Base-by-base conservation (phyloP, 2,329 filamentous ascomycete genomes). In the Endoconidiophora laricicola region DNA sequence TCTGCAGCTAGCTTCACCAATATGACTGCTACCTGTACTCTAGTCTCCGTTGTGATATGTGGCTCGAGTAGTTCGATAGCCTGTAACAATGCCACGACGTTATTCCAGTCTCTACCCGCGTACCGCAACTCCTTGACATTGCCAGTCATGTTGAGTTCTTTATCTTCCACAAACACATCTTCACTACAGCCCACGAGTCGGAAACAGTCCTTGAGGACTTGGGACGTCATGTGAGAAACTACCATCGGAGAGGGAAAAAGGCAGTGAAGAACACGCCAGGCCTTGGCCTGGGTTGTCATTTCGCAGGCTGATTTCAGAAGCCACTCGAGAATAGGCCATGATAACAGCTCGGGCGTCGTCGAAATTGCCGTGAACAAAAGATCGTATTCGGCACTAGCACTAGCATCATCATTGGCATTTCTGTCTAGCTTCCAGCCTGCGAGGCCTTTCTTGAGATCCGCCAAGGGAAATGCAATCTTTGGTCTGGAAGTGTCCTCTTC, bases 261-360 rank as follows among this genome's bases (percentile, higher is more conserved):
- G 39, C 49, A 51, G 23, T 33, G 44, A 14, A 38, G 37, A 16
- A 51, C 45, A 10, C 22, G 40, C 18, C 44, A 16, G n/a, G 44
- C 42, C 38, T 51, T 44, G 14, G 39, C 33, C 10, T 18, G 14
- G 12, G 48, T 45, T n/a, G 41, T 12, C 22, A 41, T 37, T 12
- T 39, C 2, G 49, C 72, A 74, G 20, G 79, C 65, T 63, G 79
- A 72, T 46, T 74, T 64, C 4, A 83, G 58, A 2, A 86, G 66
- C 83, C 83, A 88, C 14, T 71, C 57, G 46, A 85, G 70, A 1
- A 86, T 58, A 49, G 81, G 72, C 53, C 84, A 75, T 0, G 82
- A 76, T 10, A 86, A 24, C 4, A 33, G 38, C 3, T 3, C 14
- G 3, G 41, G 60, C 20, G 7, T 10, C 2, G 40, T 29, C 14